Conservation (phyloP, 768 basidiomycete genomes). For the Kwoniella sp. region DNA sequence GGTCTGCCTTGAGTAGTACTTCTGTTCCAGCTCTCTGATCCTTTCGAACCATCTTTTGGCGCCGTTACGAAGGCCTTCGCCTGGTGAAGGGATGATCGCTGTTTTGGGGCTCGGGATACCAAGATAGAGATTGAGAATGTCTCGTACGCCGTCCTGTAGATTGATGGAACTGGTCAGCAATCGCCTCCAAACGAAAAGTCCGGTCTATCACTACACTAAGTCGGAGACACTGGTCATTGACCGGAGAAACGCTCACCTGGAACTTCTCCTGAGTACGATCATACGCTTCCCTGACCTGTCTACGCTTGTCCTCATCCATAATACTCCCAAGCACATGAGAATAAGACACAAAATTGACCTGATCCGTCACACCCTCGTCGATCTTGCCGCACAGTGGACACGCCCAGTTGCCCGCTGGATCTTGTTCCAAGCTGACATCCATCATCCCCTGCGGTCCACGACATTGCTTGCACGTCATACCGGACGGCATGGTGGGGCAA, state of each 20-base stretch:
- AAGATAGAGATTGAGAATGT: slow-evolving; percentile 20
- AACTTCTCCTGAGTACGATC: slow-evolving; percentile 14
- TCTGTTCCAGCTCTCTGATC: slow-evolving; percentile 11
- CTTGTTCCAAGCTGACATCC: neutral
- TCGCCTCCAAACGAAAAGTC: too few species aligned
- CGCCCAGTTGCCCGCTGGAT: slow-evolving; percentile 15
- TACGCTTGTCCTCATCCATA: slow-evolving; percentile 16
- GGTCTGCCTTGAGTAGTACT: neutral
- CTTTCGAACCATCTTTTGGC: slow-evolving; percentile 22
- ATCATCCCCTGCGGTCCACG: neutral
- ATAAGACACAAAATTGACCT: neutral
- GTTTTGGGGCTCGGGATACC: slow-evolving; percentile 11
- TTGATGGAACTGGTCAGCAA: too few species aligned
- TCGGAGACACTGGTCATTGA: too few species aligned
- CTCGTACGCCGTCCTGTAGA: slow-evolving; percentile 18
- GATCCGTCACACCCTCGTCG: slow-evolving; percentile 16
- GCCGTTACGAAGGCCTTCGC: slow-evolving; percentile 6
- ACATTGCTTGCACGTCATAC: slow-evolving; percentile 4
- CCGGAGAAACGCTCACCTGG: slow-evolving; percentile 8
- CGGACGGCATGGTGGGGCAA: neutral
- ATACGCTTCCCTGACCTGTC: slow-evolving; percentile 2
- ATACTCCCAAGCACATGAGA: slow-evolving; percentile 8
- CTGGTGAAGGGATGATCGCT: slow-evolving; percentile 9
- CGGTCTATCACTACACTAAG: too few species aligned
- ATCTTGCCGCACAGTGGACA: slow-evolving; percentile 31